phyloP scores from a whole-genome alignment of 108 stramenopile species.

The Skeletonema marinoi region DNA sequence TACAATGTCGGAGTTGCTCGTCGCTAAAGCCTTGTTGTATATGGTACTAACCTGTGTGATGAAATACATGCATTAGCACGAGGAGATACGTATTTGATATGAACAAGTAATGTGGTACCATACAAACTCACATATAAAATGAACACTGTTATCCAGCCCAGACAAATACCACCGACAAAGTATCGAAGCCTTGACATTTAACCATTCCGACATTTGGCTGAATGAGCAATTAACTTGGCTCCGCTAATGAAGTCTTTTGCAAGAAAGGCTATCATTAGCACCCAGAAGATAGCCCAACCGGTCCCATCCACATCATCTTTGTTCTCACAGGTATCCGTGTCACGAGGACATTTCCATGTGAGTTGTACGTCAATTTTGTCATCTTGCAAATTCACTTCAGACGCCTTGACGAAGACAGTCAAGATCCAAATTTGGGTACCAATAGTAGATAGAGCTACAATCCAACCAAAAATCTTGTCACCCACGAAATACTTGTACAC shows the following conservation, averaged over 20 bases:
- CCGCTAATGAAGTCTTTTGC: not conserved
- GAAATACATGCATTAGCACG: too few relatives aligned
- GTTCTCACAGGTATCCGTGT: not conserved
- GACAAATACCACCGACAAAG: not conserved
- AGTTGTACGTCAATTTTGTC: not conserved
- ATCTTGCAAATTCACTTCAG: not conserved
- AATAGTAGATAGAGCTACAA: too few relatives aligned
- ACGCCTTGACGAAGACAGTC: constrained; percentile 5
- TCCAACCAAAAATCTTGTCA: too few relatives aligned
- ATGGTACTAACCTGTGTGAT: not conserved
- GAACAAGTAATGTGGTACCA: too few relatives aligned
- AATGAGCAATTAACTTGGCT: not conserved
- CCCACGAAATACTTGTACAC: too few relatives aligned
- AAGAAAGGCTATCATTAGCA: not conserved
- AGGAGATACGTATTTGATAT: too few relatives aligned
- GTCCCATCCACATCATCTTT: not conserved
- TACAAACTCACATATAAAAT: not conserved
- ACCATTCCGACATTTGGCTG: not conserved
- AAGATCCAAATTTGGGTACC: not conserved
- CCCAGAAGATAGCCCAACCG: not conserved
- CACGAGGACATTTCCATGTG: not conserved
- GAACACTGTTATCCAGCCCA: not conserved
- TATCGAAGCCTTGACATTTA: not conserved
- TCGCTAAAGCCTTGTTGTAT: not conserved
- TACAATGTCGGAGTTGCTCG: not conserved